A percentile compares a stretch with the other conserved stretches of the same genome.
These are phyloP conservation scores for Calycina herbarum DNA, from an alignment of 2,329 filamentous ascomycete genomes.

Conservation along the genomic window DNA sequence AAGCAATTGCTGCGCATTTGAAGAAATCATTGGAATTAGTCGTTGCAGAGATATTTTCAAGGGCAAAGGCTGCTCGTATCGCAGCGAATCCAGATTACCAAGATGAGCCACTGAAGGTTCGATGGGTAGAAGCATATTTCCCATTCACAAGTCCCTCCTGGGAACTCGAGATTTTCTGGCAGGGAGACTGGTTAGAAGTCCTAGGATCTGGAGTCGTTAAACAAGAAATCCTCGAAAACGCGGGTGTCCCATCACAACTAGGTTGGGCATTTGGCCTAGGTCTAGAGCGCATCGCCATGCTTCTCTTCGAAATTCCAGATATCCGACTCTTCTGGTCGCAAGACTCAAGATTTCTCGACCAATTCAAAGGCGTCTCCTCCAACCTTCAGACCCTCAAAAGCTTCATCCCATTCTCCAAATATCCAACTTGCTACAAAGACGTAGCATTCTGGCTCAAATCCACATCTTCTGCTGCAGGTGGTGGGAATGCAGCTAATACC, in stretches of 20 bases:
- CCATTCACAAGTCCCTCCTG: constrained; percentile 94
- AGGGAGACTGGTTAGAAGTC: constrained; percentile 92
- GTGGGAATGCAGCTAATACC: constrained; percentile 43
- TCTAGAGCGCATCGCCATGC: constrained; percentile 93
- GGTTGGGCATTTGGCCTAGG: constrained; percentile 97
- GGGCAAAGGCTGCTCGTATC: constrained; percentile 67
- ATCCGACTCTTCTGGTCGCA: constrained; percentile 95
- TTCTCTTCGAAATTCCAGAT: constrained; percentile 93
- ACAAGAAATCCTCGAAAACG: constrained; percentile 77
- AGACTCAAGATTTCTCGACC: constrained; percentile 80
- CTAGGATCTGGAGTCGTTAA: constrained; percentile 89
- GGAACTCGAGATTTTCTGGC: constrained; percentile 95
- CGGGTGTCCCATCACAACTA: constrained; percentile 70
- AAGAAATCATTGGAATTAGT: constrained; percentile 88
- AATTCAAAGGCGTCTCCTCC: constrained; percentile 69
- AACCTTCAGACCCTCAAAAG: constrained; percentile 52
- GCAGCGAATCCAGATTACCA: constrained; percentile 48
- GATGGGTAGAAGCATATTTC: constrained; percentile 97
- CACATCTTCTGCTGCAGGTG: constrained; percentile 48
- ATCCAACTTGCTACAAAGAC: constrained; percentile 87
- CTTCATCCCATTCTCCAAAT: constrained; percentile 87
- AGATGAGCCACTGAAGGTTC: constrained; percentile 75
- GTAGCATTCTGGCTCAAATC: constrained; percentile 89
- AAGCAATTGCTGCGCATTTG: constrained; percentile 79
- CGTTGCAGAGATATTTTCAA: constrained; percentile 84